These are phyloP conservation scores for Sclerospora graminicola DNA, from an alignment of 352 stramenopile species.

Conservation along the genomic window DNA sequence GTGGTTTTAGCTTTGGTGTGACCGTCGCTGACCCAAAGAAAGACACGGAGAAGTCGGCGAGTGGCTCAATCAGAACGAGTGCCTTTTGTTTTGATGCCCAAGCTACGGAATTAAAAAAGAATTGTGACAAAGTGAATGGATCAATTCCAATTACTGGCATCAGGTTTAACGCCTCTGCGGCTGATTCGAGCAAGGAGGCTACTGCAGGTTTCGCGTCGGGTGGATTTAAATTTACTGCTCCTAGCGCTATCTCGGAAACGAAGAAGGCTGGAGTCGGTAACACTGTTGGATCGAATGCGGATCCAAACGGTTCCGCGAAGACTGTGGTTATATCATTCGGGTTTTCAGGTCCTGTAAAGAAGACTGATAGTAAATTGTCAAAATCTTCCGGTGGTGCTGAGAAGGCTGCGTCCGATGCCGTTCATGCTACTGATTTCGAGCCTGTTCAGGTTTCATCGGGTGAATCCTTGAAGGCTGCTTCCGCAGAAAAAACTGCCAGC, in stretches of 20 bases:
- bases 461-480: constrained; percentile 13
- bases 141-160: constrained; percentile 19
- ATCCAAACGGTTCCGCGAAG: constrained; percentile 3
- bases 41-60: constrained; percentile 9
- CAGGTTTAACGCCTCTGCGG: constrained; percentile 9
- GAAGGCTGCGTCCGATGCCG: constrained; percentile 3
- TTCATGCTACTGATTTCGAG: neutral
- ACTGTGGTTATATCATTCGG: constrained; percentile 17
- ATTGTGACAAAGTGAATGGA: constrained; percentile 14
- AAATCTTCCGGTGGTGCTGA: constrained; percentile 5
- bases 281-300: neutral
- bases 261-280: constrained; percentile 3
- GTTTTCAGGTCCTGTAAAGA: constrained; percentile 21
- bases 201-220: constrained; percentile 2
- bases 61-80: neutral
- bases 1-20: constrained; percentile 26
- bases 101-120: constrained; percentile 8
- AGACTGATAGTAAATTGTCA: constrained; percentile 1
- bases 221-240: constrained; percentile 16
- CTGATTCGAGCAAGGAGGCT: constrained; percentile 10
- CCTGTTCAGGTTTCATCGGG: neutral
- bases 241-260: constrained; percentile 1
- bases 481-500: constrained; percentile 6
- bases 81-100: constrained; percentile 31
- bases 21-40: constrained; percentile 6